These are phyloP conservation scores for Metschnikowia noctiluminum DNA, from an alignment of 805 yeast genomes.

Conservation along the genomic window DNA sequence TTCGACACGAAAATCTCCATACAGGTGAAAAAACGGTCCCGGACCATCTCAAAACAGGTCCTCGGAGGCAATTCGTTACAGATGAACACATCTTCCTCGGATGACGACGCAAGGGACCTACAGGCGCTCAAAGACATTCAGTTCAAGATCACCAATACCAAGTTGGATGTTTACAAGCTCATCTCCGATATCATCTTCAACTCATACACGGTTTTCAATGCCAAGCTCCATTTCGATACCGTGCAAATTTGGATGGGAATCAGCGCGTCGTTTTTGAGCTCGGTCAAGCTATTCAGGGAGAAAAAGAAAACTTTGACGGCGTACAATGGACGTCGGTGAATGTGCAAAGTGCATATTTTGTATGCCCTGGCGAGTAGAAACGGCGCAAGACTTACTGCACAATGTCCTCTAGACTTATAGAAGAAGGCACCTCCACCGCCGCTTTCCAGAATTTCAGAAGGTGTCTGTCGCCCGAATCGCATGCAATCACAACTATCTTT, in stretches of 20 bases:
- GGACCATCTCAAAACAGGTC: conserved; percentile 39
- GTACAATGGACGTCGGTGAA: background rate
- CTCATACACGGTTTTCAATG: conserved; percentile 38
- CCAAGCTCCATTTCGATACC: conserved; percentile 33
- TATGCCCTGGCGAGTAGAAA: too few species aligned
- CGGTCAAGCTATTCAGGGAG: conserved; percentile 38
- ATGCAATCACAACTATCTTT: conserved; percentile 76
- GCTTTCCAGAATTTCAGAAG: conserved; percentile 87
- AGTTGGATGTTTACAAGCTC: conserved; percentile 38
- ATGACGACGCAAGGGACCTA: conserved; percentile 23
- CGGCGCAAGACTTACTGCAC: conserved; percentile 5
- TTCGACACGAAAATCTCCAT: conserved; percentile 53
- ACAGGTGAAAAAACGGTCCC: conserved; percentile 58
- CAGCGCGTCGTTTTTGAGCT: conserved; percentile 36
- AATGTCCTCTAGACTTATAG: conserved; percentile 36
- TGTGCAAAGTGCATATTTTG: too few species aligned
- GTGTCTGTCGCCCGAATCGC: conserved; percentile 91
- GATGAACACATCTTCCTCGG: conserved; percentile 3
- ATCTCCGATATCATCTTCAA: conserved; percentile 40
- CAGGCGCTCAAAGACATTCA: conserved; percentile 29
- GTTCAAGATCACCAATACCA: conserved; percentile 35
- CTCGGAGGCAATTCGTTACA: conserved; percentile 23
- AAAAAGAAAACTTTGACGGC: conserved; percentile 17
- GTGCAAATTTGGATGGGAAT: conserved; percentile 47
- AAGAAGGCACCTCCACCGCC: conserved; percentile 39